Base-by-base conservation (phyloP, 345 rosid species). In the Cardamine chenopodiifolia region DNA sequence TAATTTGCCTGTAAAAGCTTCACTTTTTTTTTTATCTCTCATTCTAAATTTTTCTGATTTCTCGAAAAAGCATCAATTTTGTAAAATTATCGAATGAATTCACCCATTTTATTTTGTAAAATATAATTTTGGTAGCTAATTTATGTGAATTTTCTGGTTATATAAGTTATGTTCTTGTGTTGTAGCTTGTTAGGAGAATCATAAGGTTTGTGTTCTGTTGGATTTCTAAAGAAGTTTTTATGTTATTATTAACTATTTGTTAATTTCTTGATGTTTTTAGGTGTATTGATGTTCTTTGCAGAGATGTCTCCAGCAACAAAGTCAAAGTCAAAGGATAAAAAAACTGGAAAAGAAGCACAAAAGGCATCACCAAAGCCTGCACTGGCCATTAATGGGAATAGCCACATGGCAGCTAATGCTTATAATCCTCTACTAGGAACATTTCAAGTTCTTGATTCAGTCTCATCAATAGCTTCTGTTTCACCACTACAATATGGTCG, bases 391-490 rank as follows among this genome's bases (percentile, higher is more conserved):
- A 83, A 74, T 52, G 72, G 82, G 15, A 84, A 81, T 34, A 87
- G 77, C 71, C 80, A 86, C 44, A 62, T 83, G 67, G 81, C 92
- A 61, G 80, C 89, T 47, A 86, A 85, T 71, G 92, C 90, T 3
- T 90, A 88, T 67, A 90, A 90, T 79, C 96, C 96, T 3, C 75
- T 75, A n/a, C 73, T 81, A 59, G 91, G 91, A 69, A 85, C 87
- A 31, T 90, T 90, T 71, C 90, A 88, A 65, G 73, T 83, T 66
- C 86, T 90, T 40, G 96, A 90, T 50, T 53, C 89, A n/a, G 78
- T 73, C 17, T 78, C 85, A 1, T 78, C 85, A 1, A 48, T 63
- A 56, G 55, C 83, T 52, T 84, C 87, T 29, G 70, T 80, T 17
- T 76, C 86, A 8, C 79, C 82, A 1, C 0, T 70, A 37, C 71